phyloP scores from a whole-genome alignment of 73 alveolate species.

The Stentor roeselii region DNA sequence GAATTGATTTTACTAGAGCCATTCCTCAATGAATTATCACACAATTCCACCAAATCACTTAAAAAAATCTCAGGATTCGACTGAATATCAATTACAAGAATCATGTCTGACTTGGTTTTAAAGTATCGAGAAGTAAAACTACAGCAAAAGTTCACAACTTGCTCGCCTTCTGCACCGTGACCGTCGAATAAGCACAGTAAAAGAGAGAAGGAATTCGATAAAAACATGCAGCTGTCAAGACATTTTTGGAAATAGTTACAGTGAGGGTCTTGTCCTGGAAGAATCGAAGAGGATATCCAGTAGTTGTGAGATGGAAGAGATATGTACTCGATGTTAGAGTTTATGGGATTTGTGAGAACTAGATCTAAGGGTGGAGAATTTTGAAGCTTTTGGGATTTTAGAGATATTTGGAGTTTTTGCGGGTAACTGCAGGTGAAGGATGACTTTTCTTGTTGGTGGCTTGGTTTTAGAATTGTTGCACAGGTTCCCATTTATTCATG shows the following conservation, averaged over 20 bases:
- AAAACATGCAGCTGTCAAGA: background rate
- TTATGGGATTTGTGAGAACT: background rate
- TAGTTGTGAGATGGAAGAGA: background rate
- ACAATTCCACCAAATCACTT: background rate
- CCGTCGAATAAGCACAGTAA: background rate
- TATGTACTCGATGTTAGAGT: background rate
- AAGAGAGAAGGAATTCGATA: background rate
- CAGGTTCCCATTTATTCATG: constrained; percentile 3
- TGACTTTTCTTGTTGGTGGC: background rate
- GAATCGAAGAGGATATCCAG: background rate
- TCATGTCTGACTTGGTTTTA: background rate
- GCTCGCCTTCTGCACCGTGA: constrained; percentile 18
- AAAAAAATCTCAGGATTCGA: background rate
- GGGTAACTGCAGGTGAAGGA: background rate
- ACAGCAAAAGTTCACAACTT: background rate
- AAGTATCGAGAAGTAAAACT: background rate
- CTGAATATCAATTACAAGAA: background rate
- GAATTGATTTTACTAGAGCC: background rate
- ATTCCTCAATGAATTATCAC: background rate
- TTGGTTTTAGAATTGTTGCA: background rate
- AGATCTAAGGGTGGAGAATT: background rate
- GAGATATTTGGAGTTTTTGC: too few relatives aligned
- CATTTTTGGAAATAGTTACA: background rate
- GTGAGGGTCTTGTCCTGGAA: background rate
- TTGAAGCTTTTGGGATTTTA: background rate